Percentiles rank a stretch among this genome's conserved stretches.
Conservation (phyloP, 805 yeast genomes). For the Candida chauliodis region DNA sequence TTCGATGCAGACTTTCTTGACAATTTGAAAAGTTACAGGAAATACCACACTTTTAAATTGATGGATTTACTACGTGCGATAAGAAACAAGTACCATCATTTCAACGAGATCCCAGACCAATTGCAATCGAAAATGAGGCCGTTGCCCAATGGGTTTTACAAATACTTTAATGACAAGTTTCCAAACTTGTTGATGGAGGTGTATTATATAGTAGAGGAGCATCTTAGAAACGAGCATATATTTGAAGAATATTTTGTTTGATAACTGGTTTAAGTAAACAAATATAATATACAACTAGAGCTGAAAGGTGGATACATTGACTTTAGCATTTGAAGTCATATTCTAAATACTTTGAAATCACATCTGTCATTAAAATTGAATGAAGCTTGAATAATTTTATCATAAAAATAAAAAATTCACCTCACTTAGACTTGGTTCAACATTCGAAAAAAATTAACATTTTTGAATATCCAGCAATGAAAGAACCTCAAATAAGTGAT, state of each 20-base stretch:
- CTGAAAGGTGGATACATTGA: too few species aligned
- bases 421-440: too few species aligned
- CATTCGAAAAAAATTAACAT: too few species aligned
- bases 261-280: conserved; percentile 1
- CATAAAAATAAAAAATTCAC: too few species aligned
- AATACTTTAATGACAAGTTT: conserved; percentile 69
- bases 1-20: conserved; percentile 74
- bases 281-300: too few species aligned
- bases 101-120: conserved; percentile 75
- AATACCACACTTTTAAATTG: conserved; percentile 72
- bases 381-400: too few species aligned
- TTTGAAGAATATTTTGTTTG: conserved; percentile 35
- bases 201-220: conserved; percentile 56
- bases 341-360: too few species aligned
- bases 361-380: too few species aligned
- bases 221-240: conserved; percentile 62
- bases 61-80: conserved; percentile 87
- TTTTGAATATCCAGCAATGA: too few species aligned
- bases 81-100: conserved; percentile 93
- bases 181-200: conserved; percentile 77
- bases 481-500: too few species aligned
- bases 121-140: conserved; percentile 69
- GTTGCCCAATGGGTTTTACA: conserved; percentile 79
- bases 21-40: conserved; percentile 86
- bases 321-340: too few species aligned